Evolutionary conservation across 2,329 filamentous ascomycete species (phyloP).

Genomic region (Penicillium verrucosum): DNA sequence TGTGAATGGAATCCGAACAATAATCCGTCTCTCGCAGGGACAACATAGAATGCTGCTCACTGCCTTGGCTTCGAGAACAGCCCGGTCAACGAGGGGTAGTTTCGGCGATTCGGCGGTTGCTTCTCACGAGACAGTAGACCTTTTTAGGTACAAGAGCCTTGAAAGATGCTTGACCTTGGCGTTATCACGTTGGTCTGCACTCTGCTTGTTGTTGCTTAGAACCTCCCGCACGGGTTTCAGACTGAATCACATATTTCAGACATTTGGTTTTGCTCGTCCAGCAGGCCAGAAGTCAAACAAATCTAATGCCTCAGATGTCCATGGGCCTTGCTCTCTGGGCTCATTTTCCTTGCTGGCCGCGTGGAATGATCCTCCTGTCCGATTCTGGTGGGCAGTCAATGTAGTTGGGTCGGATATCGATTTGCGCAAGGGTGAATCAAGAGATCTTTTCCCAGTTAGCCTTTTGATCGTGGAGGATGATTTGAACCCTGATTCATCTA

Average conservation of each 20-base stretch:
- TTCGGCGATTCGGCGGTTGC: constrained; percentile 8
- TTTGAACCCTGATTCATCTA: constrained; percentile 6
- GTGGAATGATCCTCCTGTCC: constrained; percentile 20
- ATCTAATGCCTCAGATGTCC: constrained; percentile 43
- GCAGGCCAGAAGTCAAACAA: constrained; percentile 45
- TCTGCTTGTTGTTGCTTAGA: constrained; percentile 19
- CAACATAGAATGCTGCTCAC: constrained; percentile 48
- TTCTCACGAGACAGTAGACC: constrained; percentile 11
- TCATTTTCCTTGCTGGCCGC: constrained; percentile 14
- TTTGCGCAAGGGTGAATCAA: constrained; percentile 27
- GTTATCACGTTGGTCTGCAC: background rate
- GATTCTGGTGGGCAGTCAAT: constrained; percentile 17
- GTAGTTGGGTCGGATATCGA: constrained; percentile 36
- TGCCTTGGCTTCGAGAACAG: constrained; percentile 19
- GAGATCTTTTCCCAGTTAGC: constrained; percentile 4
- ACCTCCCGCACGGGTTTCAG: constrained; percentile 46
- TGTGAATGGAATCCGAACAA: constrained; percentile 41
- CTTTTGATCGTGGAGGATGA: background rate
- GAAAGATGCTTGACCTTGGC: background rate
- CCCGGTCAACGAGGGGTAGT: constrained; percentile 1
- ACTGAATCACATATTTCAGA: constrained; percentile 27
- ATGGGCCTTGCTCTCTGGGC: constrained; percentile 35
- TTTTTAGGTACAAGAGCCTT: background rate
- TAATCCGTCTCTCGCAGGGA: constrained; percentile 53
- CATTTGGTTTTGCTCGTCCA: constrained; percentile 35